Evolutionary conservation across 2,329 filamentous ascomycete species (phyloP), one percentile per base, ranked within the genome.

Genomic region (Fusarium sp.): DNA sequence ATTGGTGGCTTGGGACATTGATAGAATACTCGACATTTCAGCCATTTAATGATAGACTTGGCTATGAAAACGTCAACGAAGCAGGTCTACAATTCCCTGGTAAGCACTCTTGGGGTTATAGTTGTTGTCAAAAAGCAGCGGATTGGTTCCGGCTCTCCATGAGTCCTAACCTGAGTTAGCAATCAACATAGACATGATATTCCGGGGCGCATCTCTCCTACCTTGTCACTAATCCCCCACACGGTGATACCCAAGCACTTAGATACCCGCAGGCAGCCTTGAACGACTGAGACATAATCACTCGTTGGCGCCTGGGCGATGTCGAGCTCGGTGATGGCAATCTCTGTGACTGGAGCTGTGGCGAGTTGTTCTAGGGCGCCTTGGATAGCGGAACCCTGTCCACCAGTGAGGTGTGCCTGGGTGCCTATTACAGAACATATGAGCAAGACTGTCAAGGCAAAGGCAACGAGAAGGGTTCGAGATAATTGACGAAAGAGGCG

Each of bases 271-370:
- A 91, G 76, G 72, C 91, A 93, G 7, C 87, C 90, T 50, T 87
- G 84, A 66, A 84, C 83, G 23, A 88, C 84, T 43, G 85, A 84
- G n/a, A 85, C 78, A 73, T 91, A 92, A 77, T 92, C 90, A 18
- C 79, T 78, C 6, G 84, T 70, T 16, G 85, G 81, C 8, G 88
- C 89, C 18, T 82, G 81, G 53, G 86, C 85, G 73, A 94, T 92
- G 74, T 94, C 91, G 23, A 92, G 83, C 80, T 92, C 90, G 2
- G 90, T 92, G 51, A 92, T 84, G 7, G 90, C 90, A 34, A 91
- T 85, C 74, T 92, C 89, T 73, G 87, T 86, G 47, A 78, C 79
- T 16, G 83, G 78, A 13, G 85, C 81, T 11, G 76, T 78, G 34
- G 87, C 88, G 16, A 91, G 83, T 1, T 82, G 80, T 72, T 85